Base-by-base conservation (phyloP, 139 green algal species). In the Micractinium sp. region DNA sequence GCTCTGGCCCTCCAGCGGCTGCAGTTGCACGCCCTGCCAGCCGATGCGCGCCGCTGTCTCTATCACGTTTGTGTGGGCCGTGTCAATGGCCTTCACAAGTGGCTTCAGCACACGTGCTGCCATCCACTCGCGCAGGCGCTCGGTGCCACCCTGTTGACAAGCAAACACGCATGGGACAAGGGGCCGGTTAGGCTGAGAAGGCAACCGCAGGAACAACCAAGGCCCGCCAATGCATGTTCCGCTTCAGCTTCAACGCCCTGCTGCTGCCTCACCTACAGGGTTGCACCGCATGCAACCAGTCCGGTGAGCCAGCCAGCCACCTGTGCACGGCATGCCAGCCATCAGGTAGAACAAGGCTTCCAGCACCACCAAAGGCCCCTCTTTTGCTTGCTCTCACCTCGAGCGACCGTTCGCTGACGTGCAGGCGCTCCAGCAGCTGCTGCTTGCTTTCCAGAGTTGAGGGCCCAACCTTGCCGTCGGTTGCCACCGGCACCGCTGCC, bases 61-160 rank as follows among this genome's bases (percentile, higher is more conserved):
- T 63, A 93, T 93, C 31, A 93, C 88, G 3, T 88, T 81, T 31
- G 85, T 86, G 81, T 95, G 93, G 2, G 93, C 93, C 3, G 25
- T 80, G 22, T 83, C 66, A 13, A 95, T 88, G 1, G 88, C 91
- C 16, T 69, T 61, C 12, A 94, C 85, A 53, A 97, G 93, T 33
- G 95, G 94, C 78, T 94, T 66, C 61, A 97, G 90, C 83, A 97
- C 89, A 3, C 89, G 39, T 0, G 69, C 41, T 0, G 95, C 90
- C 60, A 97, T 77, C 95, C 95, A 97, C 85, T 96, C 94, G 0
- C 95, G 86, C 73, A 97, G 82, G 0, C 90, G 92, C 90, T 97
- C 95, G 5, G 91, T 94, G 89, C 93, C 94, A 5, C 92, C 78
- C 89, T 95, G 69, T 33, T 31, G 29, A 47, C 74, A 36, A 38